Percentiles rank a stretch among this genome's conserved stretches.
Evolutionary conservation across 2,329 filamentous ascomycete genomes (phyloP).

Genomic region (Tolypocladium album): DNA sequence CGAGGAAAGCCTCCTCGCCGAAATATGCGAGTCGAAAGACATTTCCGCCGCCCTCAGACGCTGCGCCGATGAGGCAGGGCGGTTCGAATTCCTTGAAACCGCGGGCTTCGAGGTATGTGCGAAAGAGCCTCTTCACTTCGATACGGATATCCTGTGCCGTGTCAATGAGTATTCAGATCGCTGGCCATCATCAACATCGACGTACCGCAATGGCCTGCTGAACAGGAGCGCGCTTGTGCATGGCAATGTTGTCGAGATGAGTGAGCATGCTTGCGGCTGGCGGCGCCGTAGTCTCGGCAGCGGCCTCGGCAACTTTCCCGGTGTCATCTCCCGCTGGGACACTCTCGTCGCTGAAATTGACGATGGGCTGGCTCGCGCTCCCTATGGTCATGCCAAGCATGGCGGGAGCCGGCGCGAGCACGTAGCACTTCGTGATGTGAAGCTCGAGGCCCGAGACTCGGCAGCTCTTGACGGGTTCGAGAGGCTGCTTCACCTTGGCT

Average conservation of each 20-base stretch:
- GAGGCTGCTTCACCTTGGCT: slow-evolving; percentile 68
- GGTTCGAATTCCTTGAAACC: slow-evolving; percentile 80
- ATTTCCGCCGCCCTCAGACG: slow-evolving; percentile 85
- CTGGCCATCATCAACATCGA: no score
- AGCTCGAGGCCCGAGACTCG: slow-evolving; percentile 73
- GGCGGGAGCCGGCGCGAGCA: slow-evolving; percentile 54
- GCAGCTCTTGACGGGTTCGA: slow-evolving; percentile 81
- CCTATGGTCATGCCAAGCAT: slow-evolving; percentile 48
- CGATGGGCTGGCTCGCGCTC: slow-evolving; percentile 42
- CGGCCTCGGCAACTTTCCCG: slow-evolving; percentile 30
- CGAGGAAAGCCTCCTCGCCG: slow-evolving; percentile 67
- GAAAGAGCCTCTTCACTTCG: slow-evolving; percentile 50
- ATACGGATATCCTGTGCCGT: no score
- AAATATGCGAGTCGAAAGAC: slow-evolving; percentile 91
- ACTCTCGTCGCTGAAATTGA: slow-evolving; percentile 50
- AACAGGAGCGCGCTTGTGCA: slow-evolving; percentile 85
- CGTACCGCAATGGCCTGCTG: slow-evolving; percentile 65
- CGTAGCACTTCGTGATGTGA: slow-evolving; percentile 76
- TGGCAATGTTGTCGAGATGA: slow-evolving; percentile 80
- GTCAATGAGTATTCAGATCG: no score
- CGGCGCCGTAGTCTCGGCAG: slow-evolving; percentile 27
- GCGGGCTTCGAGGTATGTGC: slow-evolving; percentile 64
- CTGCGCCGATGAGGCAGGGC: slow-evolving; percentile 78
- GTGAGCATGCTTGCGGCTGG: slow-evolving; percentile 75
- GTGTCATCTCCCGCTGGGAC: slow-evolving; percentile 10